These are phyloP conservation scores for Geranomyces michiganensis DNA, from an alignment of 192 early-diverging fungal genomes.

Conservation along the genomic window DNA sequence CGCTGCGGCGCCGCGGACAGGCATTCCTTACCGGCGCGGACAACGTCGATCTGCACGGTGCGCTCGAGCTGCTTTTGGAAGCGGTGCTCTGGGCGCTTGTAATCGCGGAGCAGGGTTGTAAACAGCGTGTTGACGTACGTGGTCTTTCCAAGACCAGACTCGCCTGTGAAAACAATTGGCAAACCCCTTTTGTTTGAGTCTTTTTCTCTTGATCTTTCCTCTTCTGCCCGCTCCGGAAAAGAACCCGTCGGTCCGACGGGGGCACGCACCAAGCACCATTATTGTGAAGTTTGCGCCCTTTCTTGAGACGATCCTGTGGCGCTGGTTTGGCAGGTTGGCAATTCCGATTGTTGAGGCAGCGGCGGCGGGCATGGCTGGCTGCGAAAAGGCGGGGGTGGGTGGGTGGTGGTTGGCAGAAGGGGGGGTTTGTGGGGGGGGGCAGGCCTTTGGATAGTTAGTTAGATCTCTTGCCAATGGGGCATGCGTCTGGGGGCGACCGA, in stretches of 20 bases:
- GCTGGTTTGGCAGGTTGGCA: constrained; percentile 98
- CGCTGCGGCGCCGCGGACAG: too few species aligned
- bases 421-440: too few species aligned
- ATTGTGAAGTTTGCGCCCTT: constrained; percentile 94
- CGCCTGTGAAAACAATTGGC: constrained; percentile 61
- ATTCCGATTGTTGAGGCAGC: constrained; percentile 69
- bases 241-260: background rate
- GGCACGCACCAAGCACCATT: constrained; percentile 83
- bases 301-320: constrained; percentile 97
- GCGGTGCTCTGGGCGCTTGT: constrained; percentile 78
- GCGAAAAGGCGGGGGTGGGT: too few species aligned
- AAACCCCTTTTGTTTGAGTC: too few species aligned
- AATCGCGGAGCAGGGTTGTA: constrained; percentile 90
- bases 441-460: too few species aligned
- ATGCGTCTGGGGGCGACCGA: too few species aligned
- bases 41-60: constrained; percentile 98
- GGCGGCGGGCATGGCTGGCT: constrained; percentile 23
- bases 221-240: too few species aligned
- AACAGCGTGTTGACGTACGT: constrained; percentile 99
- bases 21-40: constrained; percentile 76
- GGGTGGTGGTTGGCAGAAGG: too few species aligned
- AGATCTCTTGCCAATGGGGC: too few species aligned
- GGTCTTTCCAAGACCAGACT: constrained; percentile 97
- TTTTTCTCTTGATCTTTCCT: too few species aligned
- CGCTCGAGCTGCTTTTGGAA: constrained; percentile 90